Base-by-base conservation (phyloP, 2,329 filamentous ascomycete species). In the Graphilbum sp. region DNA sequence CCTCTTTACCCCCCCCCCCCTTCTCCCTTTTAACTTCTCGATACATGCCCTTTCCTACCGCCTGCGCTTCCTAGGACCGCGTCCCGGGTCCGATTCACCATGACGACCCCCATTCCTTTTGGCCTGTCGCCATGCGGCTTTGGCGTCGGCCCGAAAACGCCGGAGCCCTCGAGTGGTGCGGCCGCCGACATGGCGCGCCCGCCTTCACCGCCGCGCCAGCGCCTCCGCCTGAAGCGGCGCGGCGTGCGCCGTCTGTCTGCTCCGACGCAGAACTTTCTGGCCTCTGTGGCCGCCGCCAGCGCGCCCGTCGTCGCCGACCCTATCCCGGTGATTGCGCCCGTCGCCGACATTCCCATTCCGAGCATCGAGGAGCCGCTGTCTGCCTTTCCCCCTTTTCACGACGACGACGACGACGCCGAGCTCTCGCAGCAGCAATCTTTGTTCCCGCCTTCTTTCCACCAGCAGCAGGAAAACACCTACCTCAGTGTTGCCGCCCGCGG, bases 231-330 rank as follows among this genome's bases (percentile, higher is more conserved):
- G 42, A 71, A 71, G 54, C 63, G 66, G 47, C 69, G 70, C 47
- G 62, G 65, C 48, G 61, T 62, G 29, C 64, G 68, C 19, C 45
- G 46, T 32, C 58, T 70, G 11, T 54, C 63, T 41, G 72, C 72
- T 29, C 72, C 74, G 2, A 78, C 74, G 2, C 63, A 75, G 49
- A 71, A 78, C 36, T 79, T 79, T 49, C 64, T 79, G n/a, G 73
- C 72, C 3, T 77, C 72, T 4, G 74, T 79, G 41, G 73, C 71
- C 33, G 72, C 72, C 16, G 74, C 72, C 43, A 36, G 37, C 17
- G 30, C 24, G 15, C 24, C 27, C 3, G 32, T 31, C 3, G 39
- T 36, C 32, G 74, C 79, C 50, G 60, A 75, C 4, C 71, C 73
- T 19, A 67, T 79, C 37, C 74, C 72, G 13, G 77, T 72, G 52